These are phyloP conservation scores for Fennellomyces sp. DNA, from an alignment of 371 early-diverging fungal genomes.

Conservation along the genomic window DNA sequence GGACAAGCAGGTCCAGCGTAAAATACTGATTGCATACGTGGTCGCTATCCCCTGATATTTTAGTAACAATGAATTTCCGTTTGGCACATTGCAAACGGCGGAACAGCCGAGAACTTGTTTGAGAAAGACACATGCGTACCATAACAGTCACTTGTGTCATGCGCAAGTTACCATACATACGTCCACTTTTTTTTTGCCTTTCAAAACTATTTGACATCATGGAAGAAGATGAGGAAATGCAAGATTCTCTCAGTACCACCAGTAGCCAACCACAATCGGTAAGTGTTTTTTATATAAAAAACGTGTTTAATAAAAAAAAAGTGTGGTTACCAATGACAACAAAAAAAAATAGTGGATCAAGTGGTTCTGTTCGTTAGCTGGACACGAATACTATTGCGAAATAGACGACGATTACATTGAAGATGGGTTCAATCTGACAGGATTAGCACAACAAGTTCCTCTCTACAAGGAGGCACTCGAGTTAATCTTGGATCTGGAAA, in stretches of 20 bases:
- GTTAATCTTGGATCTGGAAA: conserved; percentile 83
- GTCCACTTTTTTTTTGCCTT: no score
- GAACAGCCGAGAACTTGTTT: no score
- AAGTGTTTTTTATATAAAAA: background rate
- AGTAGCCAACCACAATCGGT: conserved; percentile 10
- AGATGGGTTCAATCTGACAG: conserved; percentile 94
- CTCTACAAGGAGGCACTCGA: conserved; percentile 82
- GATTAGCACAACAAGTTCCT: conserved; percentile 76
- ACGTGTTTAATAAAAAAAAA: background rate
- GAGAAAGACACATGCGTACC: no score
- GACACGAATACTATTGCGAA: conserved; percentile 81
- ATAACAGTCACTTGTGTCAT: no score
- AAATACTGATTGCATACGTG: no score
- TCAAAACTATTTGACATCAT: no score
- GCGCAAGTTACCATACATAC: no score
- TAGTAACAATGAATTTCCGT: no score
- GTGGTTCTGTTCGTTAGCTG: conserved; percentile 86
- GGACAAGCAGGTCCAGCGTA: no score
- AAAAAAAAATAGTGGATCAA: conserved; percentile 72
- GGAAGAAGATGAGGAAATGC: background rate
- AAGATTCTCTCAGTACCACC: conserved; percentile 1
- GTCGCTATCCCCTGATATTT: no score
- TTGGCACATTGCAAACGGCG: no score
- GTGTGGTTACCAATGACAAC: no score
- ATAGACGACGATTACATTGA: conserved; percentile 84